These are phyloP conservation scores for Cardiospermum halicacabum DNA, from an alignment of 345 rosid species.

Conservation along the genomic window DNA sequence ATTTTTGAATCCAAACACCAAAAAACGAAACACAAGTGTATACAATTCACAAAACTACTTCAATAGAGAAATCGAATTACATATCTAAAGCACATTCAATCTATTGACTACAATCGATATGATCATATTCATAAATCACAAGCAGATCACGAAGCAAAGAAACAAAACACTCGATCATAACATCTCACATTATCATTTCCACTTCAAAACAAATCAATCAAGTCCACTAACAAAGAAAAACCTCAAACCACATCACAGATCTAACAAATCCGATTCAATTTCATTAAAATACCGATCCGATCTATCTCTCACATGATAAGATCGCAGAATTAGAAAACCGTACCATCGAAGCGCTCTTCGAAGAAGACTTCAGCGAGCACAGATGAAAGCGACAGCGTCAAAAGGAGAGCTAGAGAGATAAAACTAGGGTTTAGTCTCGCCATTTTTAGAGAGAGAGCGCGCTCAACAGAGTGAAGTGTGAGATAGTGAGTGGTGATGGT, in stretches of 20 bases:
- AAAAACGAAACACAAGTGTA: too few relatives aligned
- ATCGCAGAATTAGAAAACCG: neutral
- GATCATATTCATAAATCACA: neutral
- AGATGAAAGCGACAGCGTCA: constrained; percentile 34
- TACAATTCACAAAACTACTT: too few relatives aligned
- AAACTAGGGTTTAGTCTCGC: constrained; percentile 24
- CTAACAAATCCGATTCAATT: constrained; percentile 14
- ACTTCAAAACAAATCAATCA: neutral
- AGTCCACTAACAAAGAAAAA: neutral
- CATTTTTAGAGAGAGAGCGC: constrained; percentile 10
- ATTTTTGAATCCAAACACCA: too few relatives aligned
- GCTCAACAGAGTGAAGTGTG: constrained; percentile 9
- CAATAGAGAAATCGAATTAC: too few relatives aligned
- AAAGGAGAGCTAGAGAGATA: constrained; percentile 24
- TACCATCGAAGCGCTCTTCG: constrained; percentile 94
- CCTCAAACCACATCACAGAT: constrained; percentile 17
- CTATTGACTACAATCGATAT: neutral
- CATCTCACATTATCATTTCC: constrained; percentile 7
- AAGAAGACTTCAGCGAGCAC: constrained; percentile 71
- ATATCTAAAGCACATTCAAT: neutral
- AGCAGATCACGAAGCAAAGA: neutral
- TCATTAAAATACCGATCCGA: constrained; percentile 9
- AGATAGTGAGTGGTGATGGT: neutral
- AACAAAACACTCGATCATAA: neutral
- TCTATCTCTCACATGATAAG: neutral